Percentiles rank a stretch among this genome's conserved stretches.
Conservation (phyloP, 176 grass and related monocot species). For the Carex cristatella region DNA sequence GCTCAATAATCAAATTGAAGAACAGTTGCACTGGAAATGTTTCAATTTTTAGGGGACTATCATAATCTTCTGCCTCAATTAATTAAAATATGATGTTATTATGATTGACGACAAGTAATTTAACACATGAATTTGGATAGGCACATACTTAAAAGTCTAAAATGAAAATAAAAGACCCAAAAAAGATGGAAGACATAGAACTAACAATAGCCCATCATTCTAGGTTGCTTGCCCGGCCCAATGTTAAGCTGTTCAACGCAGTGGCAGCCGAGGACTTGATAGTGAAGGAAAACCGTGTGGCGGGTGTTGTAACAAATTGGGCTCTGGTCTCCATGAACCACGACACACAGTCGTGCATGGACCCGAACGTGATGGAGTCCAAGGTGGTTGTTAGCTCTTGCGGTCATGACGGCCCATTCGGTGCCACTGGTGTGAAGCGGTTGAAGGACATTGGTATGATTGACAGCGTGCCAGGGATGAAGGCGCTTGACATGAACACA, state of each 20-base stretch:
- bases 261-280: conserved; percentile 90
- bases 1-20: background rate
- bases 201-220: background rate
- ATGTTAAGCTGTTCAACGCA: conserved; percentile 98
- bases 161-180: background rate
- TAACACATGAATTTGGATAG: background rate
- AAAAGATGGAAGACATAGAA: background rate
- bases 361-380: conserved; percentile 94
- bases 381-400: conserved; percentile 96
- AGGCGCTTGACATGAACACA: conserved; percentile 83
- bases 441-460: conserved; percentile 96
- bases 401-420: conserved; percentile 90
- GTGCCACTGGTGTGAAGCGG: conserved; percentile 85
- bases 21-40: background rate
- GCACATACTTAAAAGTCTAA: background rate
- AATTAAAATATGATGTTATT: background rate
- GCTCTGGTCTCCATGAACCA: conserved; percentile 94
- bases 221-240: conserved; percentile 60
- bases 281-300: conserved; percentile 61
- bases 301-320: conserved; percentile 95
- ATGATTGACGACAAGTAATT: background rate
- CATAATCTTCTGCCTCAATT: background rate
- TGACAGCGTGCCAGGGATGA: conserved; percentile 75
- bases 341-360: conserved; percentile 97
- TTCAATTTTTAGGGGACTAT: background rate